Evolutionary conservation across 352 stramenopile genomes (phyloP), one percentile per base, ranked within the genome.

Genomic region (Pythium rishiriense): DNA sequence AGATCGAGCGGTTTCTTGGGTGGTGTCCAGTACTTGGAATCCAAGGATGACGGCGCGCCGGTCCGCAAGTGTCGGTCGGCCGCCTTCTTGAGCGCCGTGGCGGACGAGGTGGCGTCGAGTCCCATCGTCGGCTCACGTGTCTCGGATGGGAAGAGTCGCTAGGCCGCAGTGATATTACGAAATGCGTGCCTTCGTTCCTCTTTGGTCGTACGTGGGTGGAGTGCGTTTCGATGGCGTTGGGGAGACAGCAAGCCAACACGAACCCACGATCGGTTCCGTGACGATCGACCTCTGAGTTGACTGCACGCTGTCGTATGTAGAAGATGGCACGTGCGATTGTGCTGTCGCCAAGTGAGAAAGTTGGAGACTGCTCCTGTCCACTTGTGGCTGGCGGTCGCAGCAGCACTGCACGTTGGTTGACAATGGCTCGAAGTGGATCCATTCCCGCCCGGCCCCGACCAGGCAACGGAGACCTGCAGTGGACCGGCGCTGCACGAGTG

Each of bases 21-120:
- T 29, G 60, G 60, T 22, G 42, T 22, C 60, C 60, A 67, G 58
- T 66, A 52, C 26, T 50, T 66, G 11, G 58, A 47, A 35, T 62
- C 56, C 45, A 54, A 24, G 7, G 56, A 62, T 11, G 42, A 62
- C n/a, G 56, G 56, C 21, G 42, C 56, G 15, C 25, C 25, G 11
- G 56, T 29, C 29, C 56, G 42, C 19, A 62, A 62, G 28, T 62
- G 56, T 29, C 56, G 56, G 42, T 62, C 56, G 1, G 56, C 56
- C 8, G 56, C 56, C 21, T 47, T 39, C 43, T 62, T 62, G 42
- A 62, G 56, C 43, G 56, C 28, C 21, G 21, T 28, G 2, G 45
- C 45, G n/a, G 45, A 43, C 46, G 46, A 52, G 11, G 24, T 31
- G 11, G 17, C 17, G 46, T 52, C 46, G 24, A 52, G 28, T 15